Evolutionary conservation across 192 early-diverging fungal species (phyloP).

Genomic region (Rhizoclosmatium sp.): DNA sequence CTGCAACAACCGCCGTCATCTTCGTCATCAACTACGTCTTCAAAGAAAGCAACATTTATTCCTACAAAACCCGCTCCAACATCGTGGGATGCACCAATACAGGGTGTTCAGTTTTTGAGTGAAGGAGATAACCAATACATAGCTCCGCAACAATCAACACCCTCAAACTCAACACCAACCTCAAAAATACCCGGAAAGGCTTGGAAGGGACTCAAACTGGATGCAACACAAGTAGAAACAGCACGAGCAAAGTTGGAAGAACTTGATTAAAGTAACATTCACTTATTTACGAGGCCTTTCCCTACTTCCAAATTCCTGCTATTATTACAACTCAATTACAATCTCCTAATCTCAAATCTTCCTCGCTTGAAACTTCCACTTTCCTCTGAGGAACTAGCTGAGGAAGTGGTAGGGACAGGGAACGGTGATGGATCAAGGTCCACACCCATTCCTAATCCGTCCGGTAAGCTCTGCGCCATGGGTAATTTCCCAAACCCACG

Average conservation of each 20-base stretch:
- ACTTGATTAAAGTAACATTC: conserved; percentile 9
- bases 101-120: conserved; percentile 28
- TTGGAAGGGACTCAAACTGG: neutral
- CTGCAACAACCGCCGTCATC: neutral
- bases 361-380: too few species aligned
- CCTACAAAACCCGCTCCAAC: neutral
- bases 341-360: too few species aligned
- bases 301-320: too few species aligned
- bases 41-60: neutral
- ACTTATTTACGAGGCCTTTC: too few species aligned
- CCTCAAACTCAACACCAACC: neutral
- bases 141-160: neutral
- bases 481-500: too few species aligned
- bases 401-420: too few species aligned
- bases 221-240: neutral
- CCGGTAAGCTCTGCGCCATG: too few species aligned
- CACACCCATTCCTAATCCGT: too few species aligned
- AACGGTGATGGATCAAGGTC: too few species aligned
- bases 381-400: too few species aligned
- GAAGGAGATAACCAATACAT: neutral
- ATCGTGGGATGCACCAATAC: conserved; percentile 23
- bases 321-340: too few species aligned
- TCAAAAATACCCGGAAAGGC: too few species aligned
- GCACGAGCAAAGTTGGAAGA: conserved; percentile 3
- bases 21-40: neutral